Base-by-base conservation (phyloP, 441 rosid species). In the Capsella rubella region DNA sequence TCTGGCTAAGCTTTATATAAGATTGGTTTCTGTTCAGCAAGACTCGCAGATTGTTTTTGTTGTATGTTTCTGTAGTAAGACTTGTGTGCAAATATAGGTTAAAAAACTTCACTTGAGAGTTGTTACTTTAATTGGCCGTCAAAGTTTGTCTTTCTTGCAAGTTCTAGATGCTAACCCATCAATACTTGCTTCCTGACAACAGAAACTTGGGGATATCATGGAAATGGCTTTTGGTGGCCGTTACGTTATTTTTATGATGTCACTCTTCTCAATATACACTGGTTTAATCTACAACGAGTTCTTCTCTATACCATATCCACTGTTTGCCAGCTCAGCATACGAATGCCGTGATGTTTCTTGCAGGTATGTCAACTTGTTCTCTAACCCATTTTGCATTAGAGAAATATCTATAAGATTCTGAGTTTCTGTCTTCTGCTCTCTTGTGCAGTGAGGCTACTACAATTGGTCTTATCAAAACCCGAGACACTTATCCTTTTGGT, bases 181-280 rank as follows among this genome's bases (percentile, higher is more conserved):
- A 57, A 71, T 42, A 39, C 15, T 77, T 71, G 52, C 13, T 65
- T 58, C 28, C 16, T 66, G 56, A 45, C 79, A 57, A 63, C 89
- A 88, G 96, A 88, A 90, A 80, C 98, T 91, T 45, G 99, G 95
- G 66, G 95, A 88, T 80, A 87, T 96, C 46, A 90, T 90, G 67
- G 93, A 90, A 75, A 91, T 93, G 98, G 82, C 90, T 13, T 96
- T 96, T 79, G 99, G 98, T 59, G 98, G 98, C 11, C 99, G 98
- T 72, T 96, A 96, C 79, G 94, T 91, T 62, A 88, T 96, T 49
- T 1, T 96, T 84, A 75, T 96, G 97, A 96, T 93, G 98, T 73
- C 99, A 69, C 74, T 93, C 53, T 92, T 96, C 83, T 96, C 99
- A 52, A 92, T 96, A 64, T 93, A 85, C 79, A 87, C 96, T 37